Evolutionary conservation across 768 basidiomycete genomes (phyloP).

Genomic region (Amanita jacksonii): DNA sequence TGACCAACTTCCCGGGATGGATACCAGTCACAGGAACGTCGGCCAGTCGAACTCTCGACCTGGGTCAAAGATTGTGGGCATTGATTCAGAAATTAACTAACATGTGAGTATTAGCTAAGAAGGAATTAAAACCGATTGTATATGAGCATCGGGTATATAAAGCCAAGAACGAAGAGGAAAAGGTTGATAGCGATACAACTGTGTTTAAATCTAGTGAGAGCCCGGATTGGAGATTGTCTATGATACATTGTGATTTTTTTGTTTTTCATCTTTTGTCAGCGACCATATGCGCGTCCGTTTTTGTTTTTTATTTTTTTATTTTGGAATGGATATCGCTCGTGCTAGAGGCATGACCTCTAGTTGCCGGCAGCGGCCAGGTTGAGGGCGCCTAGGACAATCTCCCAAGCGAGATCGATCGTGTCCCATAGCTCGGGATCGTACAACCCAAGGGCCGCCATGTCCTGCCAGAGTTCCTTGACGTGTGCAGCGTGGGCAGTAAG

Average conservation of each 20-base stretch:
- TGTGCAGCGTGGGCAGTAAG: conserved; percentile 51
- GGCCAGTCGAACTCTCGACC: no score
- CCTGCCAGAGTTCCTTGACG: conserved; percentile 75
- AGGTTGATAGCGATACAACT: conserved; percentile 7
- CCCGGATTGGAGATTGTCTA: neutral
- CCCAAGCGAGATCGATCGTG: conserved; percentile 72
- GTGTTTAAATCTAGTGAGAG: conserved; percentile 4
- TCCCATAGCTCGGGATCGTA: conserved; percentile 70
- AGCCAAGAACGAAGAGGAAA: neutral
- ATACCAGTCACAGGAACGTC: no score
- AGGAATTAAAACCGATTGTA: neutral
- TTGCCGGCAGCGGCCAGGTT: conserved; percentile 34
- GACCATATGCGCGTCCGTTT: conserved; percentile 1
- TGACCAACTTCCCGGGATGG: no score
- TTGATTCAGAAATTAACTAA: neutral
- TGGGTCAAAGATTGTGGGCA: no score
- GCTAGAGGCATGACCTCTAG: conserved; percentile 9
- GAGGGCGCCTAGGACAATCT: conserved; percentile 53
- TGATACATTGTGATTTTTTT: conserved; percentile 3
- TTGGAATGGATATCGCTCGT: no score
- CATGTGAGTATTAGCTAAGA: neutral
- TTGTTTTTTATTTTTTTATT: neutral
- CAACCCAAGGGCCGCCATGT: conserved; percentile 65
- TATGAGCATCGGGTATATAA: conserved; percentile 4
- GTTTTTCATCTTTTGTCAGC: neutral